Percentiles rank a stretch among this genome's conserved stretches.
Evolutionary conservation across 192 early-diverging fungal species (phyloP).

Genomic region (Coemansia sp.): DNA sequence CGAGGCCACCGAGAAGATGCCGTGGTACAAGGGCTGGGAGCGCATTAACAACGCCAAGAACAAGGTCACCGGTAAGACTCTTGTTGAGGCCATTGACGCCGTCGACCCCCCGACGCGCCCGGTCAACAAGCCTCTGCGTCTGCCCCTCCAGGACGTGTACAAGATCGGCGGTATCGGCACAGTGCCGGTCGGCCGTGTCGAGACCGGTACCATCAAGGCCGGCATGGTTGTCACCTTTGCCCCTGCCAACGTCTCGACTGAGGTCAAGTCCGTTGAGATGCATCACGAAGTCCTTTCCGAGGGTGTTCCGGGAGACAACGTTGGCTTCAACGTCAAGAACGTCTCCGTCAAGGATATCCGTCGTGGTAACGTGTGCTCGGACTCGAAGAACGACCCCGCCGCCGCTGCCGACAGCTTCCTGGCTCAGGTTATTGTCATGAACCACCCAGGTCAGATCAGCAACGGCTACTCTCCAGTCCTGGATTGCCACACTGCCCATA

Average conservation of each 20-base stretch:
- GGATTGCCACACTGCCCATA: constrained; percentile 95
- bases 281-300: constrained; percentile 90
- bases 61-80: constrained; percentile 69
- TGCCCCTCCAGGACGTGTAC: constrained; percentile 98
- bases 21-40: constrained; percentile 97
- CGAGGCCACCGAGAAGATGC: constrained; percentile 88
- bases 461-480: constrained; percentile 94
- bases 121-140: constrained; percentile 92
- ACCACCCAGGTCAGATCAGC: constrained; percentile 94
- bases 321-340: constrained; percentile 99
- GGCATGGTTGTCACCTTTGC: constrained; percentile 89
- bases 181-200: constrained; percentile 96
- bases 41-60: constrained; percentile 81
- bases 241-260: constrained; percentile 82
- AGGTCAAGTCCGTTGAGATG: constrained; percentile 98
- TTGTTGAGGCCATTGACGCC: constrained; percentile 93
- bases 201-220: constrained; percentile 92
- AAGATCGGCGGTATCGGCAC: constrained; percentile 98
- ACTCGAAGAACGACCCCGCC: constrained; percentile 97
- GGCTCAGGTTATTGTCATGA: constrained; percentile 95
- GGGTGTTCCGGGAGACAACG: constrained; percentile 93
- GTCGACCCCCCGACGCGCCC: constrained; percentile 89
- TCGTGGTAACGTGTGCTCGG: constrained; percentile 92
- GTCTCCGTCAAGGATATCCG: constrained; percentile 97
- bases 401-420: constrained; percentile 87